Conservation (phyloP, 1,284 basidiomycete genomes). For the Naganishia albida region DNA sequence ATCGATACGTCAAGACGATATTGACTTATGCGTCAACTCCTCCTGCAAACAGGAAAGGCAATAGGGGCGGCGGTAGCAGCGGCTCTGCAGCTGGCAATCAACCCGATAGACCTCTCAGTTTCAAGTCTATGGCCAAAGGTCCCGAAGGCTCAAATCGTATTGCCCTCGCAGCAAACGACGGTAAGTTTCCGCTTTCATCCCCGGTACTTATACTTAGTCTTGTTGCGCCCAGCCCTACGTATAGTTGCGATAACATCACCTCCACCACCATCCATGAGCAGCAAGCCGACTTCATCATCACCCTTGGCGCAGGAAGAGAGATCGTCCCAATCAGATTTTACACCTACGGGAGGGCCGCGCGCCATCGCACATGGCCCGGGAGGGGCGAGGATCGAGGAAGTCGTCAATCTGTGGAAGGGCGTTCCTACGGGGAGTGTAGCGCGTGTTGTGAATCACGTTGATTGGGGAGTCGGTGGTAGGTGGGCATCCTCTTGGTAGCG, state of each 20-base stretch:
- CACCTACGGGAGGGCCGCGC: conserved; percentile 26
- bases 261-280: conserved; percentile 10
- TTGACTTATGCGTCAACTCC: conserved; percentile 1
- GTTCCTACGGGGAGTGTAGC: conserved; percentile 39
- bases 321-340: conserved; percentile 29
- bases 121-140: conserved; percentile 50
- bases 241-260: conserved; percentile 45
- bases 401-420: conserved; percentile 51
- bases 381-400: conserved; percentile 46
- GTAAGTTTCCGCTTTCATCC: conserved; percentile 37
- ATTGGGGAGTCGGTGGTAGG: conserved; percentile 75
- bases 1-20: conserved; percentile 22
- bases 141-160: conserved; percentile 42
- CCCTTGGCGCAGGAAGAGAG: conserved; percentile 18
- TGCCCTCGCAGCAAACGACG: conserved; percentile 51
- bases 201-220: not conserved
- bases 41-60: not conserved
- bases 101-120: conserved; percentile 34
- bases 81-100: not conserved
- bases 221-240: conserved; percentile 45
- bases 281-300: conserved; percentile 5
- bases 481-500: conserved; percentile 34
- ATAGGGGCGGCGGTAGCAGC: conserved; percentile 1
- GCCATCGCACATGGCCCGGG: conserved; percentile 44
- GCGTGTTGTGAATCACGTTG: conserved; percentile 54